Percentiles rank a stretch among this genome's conserved stretches.
These are phyloP conservation scores for Salvia rosmarinus DNA, from an alignment of 257 asterid species.

Conservation along the genomic window DNA sequence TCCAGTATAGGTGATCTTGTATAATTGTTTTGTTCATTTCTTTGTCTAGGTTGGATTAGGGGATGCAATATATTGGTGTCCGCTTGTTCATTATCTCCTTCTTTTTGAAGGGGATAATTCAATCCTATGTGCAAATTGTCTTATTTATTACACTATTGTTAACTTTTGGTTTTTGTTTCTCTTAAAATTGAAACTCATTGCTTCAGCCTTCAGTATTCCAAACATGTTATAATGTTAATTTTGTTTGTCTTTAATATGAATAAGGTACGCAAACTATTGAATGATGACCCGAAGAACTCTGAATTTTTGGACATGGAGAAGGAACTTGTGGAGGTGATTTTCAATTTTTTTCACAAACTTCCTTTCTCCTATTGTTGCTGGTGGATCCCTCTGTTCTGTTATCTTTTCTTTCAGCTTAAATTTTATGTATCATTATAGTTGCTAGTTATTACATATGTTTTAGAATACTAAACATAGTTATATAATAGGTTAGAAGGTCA, in stretches of 20 bases:
- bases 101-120: constrained; percentile 3
- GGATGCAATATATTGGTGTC: background rate
- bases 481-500: constrained; percentile 26
- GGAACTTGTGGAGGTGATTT: constrained; percentile 91
- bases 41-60: constrained; percentile 8
- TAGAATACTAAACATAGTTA: constrained; percentile 8
- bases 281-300: constrained; percentile 78
- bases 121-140: background rate
- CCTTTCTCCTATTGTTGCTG: background rate
- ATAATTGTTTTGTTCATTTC: constrained; percentile 18
- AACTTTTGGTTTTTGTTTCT: constrained; percentile 1
- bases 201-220: background rate
- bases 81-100: constrained; percentile 8
- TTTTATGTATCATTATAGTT: constrained; percentile 1
- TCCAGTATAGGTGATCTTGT: background rate
- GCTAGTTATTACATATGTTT: constrained; percentile 21
- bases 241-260: constrained; percentile 23
- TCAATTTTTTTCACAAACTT: constrained; percentile 5
- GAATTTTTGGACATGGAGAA: constrained; percentile 94
- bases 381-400: background rate
- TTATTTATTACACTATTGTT: constrained; percentile 11
- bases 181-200: constrained; percentile 6
- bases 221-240: background rate
- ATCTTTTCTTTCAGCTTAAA: constrained; percentile 9
- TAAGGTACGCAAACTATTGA: constrained; percentile 73